Conservation (phyloP, 2,329 filamentous ascomycete genomes). For the Colletotrichum neosansevieriae region DNA sequence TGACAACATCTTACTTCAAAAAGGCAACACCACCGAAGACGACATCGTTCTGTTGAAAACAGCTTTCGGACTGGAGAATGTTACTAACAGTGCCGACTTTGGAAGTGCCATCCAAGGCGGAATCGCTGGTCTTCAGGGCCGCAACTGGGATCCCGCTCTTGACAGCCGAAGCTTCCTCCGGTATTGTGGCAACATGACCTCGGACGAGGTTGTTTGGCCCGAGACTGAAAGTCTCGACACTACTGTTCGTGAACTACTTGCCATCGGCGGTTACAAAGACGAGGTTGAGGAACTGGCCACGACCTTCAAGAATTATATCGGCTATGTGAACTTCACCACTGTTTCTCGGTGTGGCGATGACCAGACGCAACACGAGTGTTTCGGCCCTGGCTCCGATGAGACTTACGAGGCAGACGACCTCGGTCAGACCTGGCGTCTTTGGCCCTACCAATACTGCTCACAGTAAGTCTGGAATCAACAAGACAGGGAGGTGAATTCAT, state of each 20-base stretch:
- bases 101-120: constrained; percentile 56
- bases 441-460: constrained; percentile 67
- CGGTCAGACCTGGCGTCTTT: constrained; percentile 51
- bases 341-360: constrained; percentile 5
- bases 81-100: constrained; percentile 61
- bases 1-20: constrained; percentile 62
- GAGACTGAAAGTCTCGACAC: constrained; percentile 52
- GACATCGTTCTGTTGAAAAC: constrained; percentile 54
- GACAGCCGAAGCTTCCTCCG: constrained; percentile 56
- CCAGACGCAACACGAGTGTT: constrained; percentile 32
- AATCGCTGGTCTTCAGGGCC: constrained; percentile 58
- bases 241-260: constrained; percentile 55
- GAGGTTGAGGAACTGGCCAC: constrained; percentile 51
- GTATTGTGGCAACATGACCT: constrained; percentile 63
- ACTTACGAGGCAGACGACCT: constrained; percentile 17
- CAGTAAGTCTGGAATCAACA: constrained; percentile 52
- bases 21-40: constrained; percentile 35
- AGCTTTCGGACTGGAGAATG: constrained; percentile 59
- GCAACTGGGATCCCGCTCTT: constrained; percentile 66
- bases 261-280: constrained; percentile 49
- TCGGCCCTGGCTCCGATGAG: constrained; percentile 37
- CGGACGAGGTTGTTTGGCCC: constrained; percentile 55
- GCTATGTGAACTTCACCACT: constrained; percentile 53
- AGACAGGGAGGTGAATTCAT: constrained; percentile 9
- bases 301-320: constrained; percentile 66